Conservation (phyloP, 805 yeast species). For the Yarrowia hollandica region DNA sequence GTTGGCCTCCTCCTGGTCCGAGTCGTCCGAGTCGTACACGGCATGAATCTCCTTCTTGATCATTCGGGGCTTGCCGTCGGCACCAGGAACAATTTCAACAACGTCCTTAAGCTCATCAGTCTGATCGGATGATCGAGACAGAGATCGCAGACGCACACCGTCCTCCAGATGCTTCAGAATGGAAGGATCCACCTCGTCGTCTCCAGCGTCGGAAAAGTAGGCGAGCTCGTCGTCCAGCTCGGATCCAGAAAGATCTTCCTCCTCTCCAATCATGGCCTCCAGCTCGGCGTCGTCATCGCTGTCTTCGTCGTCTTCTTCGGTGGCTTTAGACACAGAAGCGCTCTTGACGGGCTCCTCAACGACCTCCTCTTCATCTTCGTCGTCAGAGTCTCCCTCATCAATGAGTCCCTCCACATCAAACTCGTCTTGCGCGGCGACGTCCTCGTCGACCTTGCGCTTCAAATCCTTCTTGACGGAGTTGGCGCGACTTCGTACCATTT, state of each 20-base stretch:
- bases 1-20: slow-evolving; percentile 76
- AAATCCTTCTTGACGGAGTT: slow-evolving; percentile 31
- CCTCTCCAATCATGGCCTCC: slow-evolving; percentile 37
- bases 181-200: slow-evolving; percentile 39
- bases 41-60: slow-evolving; percentile 91
- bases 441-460: slow-evolving; percentile 30
- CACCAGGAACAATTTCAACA: slow-evolving; percentile 38
- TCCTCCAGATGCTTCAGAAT: slow-evolving; percentile 56
- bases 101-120: slow-evolving; percentile 43
- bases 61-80: slow-evolving; percentile 77
- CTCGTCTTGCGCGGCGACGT: slow-evolving; percentile 31
- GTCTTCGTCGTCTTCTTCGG: slow-evolving; percentile 33
- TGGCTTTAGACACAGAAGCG: neutral
- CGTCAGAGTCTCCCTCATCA: slow-evolving; percentile 32
- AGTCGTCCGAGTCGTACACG: slow-evolving; percentile 90
- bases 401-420: slow-evolving; percentile 27
- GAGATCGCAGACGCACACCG: slow-evolving; percentile 61
- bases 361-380: slow-evolving; percentile 23
- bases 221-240: slow-evolving; percentile 35
- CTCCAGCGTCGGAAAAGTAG: slow-evolving; percentile 38
- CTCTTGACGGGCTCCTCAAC: neutral
- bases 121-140: slow-evolving; percentile 43
- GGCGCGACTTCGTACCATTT: slow-evolving; percentile 33
- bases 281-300: slow-evolving; percentile 36
- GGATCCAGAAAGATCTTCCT: slow-evolving; percentile 35